Conservation (phyloP, 345 rosid species). For the Citrus reticulata region DNA sequence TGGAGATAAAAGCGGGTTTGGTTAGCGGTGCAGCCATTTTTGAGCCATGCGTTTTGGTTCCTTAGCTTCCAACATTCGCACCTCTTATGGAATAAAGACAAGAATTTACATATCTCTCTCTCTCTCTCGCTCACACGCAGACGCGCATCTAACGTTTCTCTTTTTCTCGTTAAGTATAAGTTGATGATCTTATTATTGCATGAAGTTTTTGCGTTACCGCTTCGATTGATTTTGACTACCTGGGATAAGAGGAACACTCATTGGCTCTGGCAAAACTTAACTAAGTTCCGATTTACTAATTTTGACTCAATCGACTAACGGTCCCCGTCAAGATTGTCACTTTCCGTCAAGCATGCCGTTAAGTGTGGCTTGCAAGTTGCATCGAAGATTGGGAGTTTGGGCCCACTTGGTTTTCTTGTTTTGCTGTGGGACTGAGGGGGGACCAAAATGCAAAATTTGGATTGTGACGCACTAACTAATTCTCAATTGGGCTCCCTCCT, state of each 20-base stretch:
- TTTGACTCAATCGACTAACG: conserved; percentile 3
- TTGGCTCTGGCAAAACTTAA: background rate
- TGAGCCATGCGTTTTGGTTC: conserved; percentile 54
- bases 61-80: conserved; percentile 73
- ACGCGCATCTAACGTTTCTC: conserved; percentile 8
- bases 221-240: background rate
- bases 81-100: conserved; percentile 59
- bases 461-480: conserved; percentile 26
- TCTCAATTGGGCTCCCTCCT: background rate
- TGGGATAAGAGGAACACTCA: background rate
- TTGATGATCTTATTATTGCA: background rate
- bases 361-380: background rate
- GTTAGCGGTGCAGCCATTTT: conserved; percentile 65
- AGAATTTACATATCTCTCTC: conserved; percentile 18
- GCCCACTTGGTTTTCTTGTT: conserved; percentile 26
- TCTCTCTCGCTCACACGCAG: background rate
- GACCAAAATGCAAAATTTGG: conserved; percentile 10
- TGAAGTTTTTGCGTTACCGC: background rate
- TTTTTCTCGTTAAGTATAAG: background rate
- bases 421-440: conserved; percentile 9
- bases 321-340: conserved; percentile 6
- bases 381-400: conserved; percentile 13
- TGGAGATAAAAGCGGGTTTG: background rate
- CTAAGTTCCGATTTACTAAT: background rate
- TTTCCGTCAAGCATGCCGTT: conserved; percentile 35